phyloP scores from a whole-genome alignment of 176 grass and related monocot species.

The Hordeum marinum region DNA sequence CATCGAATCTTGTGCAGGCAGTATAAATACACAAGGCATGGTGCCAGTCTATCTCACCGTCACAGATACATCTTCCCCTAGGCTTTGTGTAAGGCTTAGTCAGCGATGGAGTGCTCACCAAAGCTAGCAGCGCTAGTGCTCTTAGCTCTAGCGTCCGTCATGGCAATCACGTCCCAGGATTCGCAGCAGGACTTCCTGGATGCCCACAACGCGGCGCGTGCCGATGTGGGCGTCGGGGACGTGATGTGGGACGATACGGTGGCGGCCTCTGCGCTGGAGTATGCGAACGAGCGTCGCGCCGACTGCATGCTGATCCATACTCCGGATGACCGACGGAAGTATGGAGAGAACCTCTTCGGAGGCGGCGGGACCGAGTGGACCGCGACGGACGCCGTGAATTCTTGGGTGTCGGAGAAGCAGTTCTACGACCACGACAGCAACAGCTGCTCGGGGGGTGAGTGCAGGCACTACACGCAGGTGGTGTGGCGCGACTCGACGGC shows the following conservation, averaged over 20 bases:
- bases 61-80: too few species aligned
- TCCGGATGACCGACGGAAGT: too few species aligned
- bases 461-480: not conserved
- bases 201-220: slow-evolving; percentile 33
- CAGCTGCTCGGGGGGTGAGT: slow-evolving; percentile 1
- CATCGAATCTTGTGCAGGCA: too few species aligned
- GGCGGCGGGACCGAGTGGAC: not conserved
- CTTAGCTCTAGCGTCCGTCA: too few species aligned
- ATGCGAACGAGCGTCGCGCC: not conserved
- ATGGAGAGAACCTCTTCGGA: slow-evolving; percentile 31
- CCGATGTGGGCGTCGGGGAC: not conserved
- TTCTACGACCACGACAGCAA: too few species aligned
- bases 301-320: slow-evolving; percentile 19
- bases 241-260: slow-evolving; percentile 34
- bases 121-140: too few species aligned
- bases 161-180: not conserved
- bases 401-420: slow-evolving; percentile 13
- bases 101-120: too few species aligned
- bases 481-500: too few species aligned
- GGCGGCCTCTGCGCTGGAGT: slow-evolving; percentile 24
- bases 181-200: slow-evolving; percentile 33
- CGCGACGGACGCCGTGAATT: slow-evolving; percentile 13
- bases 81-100: too few species aligned
- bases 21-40: too few species aligned
- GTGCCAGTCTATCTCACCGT: too few species aligned